These are phyloP conservation scores for Termitomyces titanicus DNA, from an alignment of 768 basidiomycete genomes.

Conservation along the genomic window DNA sequence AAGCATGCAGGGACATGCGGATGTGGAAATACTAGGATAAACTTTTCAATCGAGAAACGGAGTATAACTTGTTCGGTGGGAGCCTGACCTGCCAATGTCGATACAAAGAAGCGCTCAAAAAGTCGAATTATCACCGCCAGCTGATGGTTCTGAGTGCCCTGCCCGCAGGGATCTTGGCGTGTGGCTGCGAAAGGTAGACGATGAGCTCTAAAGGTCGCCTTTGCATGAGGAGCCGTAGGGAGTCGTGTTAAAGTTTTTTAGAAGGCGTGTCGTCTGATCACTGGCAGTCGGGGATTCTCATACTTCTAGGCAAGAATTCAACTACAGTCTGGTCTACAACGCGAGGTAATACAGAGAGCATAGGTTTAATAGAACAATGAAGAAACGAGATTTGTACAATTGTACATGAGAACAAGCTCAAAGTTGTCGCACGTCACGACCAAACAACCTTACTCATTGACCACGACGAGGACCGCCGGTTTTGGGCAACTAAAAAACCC, in stretches of 20 bases:
- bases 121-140: not conserved
- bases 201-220: not conserved
- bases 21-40: not conserved
- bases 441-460: conserved; percentile 20
- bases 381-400: not conserved
- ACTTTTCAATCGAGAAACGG: not conserved
- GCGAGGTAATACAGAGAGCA: not conserved
- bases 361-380: not conserved
- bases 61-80: not conserved
- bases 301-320: not conserved
- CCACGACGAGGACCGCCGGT: conserved; percentile 19
- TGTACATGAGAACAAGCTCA: not conserved
- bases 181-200: not conserved
- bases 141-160: not conserved
- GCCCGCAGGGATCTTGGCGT: not conserved
- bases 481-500: too few species aligned
- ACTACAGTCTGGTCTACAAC: not conserved
- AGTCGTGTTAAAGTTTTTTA: not conserved
- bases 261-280: not conserved
- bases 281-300: too few species aligned
- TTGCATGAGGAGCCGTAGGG: not conserved
- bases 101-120: not conserved
- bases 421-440: not conserved
- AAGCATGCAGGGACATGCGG: not conserved
- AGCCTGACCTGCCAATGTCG: not conserved